A percentile compares a stretch with the other conserved stretches of the same genome.
Evolutionary conservation across 345 rosid genomes (phyloP).

Genomic region (Murraya paniculata): DNA sequence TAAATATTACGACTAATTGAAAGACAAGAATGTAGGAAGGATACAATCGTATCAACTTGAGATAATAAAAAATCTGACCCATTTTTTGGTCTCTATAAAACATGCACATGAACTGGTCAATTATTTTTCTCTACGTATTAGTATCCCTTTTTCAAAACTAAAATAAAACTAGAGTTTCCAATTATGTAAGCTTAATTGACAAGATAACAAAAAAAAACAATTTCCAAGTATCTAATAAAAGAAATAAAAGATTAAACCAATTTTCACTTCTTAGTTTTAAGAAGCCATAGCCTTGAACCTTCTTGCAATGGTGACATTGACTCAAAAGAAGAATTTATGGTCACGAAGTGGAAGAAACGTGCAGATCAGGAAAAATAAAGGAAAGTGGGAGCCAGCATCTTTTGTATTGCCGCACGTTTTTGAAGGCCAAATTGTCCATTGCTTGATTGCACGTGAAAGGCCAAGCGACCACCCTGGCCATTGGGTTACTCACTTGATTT

Average conservation of each 20-base stretch:
- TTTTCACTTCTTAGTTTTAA: neutral
- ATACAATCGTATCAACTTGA: neutral
- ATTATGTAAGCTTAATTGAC: neutral
- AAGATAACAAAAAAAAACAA: no score
- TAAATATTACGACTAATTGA: neutral
- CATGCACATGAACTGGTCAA: neutral
- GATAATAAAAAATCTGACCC: neutral
- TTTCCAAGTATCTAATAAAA: neutral
- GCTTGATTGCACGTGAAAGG: neutral
- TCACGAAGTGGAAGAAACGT: slow-evolving; percentile 21
- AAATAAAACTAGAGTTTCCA: neutral
- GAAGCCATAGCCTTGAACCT: neutral
- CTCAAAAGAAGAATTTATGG: neutral
- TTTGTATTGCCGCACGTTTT: neutral
- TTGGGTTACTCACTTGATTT: no score
- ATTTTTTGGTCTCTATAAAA: neutral
- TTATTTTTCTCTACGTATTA: neutral
- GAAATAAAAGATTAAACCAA: neutral
- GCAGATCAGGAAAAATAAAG: neutral
- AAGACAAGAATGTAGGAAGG: neutral
- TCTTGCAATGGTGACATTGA: neutral
- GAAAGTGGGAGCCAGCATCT: slow-evolving; percentile 11
- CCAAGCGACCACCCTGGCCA: neutral
- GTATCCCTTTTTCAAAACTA: neutral
- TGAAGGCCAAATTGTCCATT: no score